A percentile compares a stretch with the other conserved stretches of the same genome.
phyloP scores from a whole-genome alignment of 768 basidiomycete species.

The Termitomyces sp. region DNA sequence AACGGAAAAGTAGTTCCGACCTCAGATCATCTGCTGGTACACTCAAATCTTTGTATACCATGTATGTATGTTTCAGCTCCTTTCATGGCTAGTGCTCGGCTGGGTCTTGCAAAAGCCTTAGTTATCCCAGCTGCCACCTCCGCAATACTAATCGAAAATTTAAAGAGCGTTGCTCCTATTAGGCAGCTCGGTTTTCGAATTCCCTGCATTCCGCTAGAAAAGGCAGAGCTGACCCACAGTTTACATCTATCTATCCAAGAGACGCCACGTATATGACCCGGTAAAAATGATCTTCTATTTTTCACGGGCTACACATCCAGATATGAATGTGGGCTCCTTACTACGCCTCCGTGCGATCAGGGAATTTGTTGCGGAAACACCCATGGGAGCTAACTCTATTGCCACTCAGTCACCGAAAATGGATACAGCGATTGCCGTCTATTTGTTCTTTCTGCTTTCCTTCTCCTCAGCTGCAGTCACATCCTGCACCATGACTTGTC shows the following conservation, averaged over 20 bases:
- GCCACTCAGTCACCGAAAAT: neutral
- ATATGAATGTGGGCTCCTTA: slow-evolving; percentile 12
- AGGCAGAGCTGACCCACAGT: slow-evolving; percentile 10
- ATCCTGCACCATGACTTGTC: slow-evolving; percentile 66
- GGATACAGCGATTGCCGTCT: slow-evolving; percentile 4
- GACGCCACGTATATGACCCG: neutral
- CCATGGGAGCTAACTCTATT: neutral
- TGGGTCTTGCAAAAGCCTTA: slow-evolving; percentile 1
- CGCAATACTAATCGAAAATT: slow-evolving; percentile 7
- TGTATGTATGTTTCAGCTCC: slow-evolving; percentile 12
- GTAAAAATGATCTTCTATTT: slow-evolving; percentile 5
- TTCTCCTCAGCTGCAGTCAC: slow-evolving; percentile 36
- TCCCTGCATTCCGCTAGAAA: slow-evolving; percentile 10
- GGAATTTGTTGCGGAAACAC: slow-evolving; percentile 4
- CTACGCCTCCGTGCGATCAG: slow-evolving; percentile 19
- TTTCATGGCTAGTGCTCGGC: neutral
- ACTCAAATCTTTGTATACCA: slow-evolving; percentile 2
- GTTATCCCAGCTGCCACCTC: slow-evolving; percentile 7
- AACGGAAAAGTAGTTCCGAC: slow-evolving; percentile 29
- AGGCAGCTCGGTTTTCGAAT: neutral
- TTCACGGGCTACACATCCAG: slow-evolving; percentile 8
- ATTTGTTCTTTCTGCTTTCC: slow-evolving; percentile 58
- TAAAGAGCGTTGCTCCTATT: neutral
- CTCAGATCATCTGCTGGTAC: slow-evolving; percentile 28
- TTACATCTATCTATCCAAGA: slow-evolving; percentile 6